A percentile compares a stretch with the other conserved stretches of the same genome.
Evolutionary conservation across 2,329 filamentous ascomycete species (phyloP).

Genomic region (Sphaerulina musiva): DNA sequence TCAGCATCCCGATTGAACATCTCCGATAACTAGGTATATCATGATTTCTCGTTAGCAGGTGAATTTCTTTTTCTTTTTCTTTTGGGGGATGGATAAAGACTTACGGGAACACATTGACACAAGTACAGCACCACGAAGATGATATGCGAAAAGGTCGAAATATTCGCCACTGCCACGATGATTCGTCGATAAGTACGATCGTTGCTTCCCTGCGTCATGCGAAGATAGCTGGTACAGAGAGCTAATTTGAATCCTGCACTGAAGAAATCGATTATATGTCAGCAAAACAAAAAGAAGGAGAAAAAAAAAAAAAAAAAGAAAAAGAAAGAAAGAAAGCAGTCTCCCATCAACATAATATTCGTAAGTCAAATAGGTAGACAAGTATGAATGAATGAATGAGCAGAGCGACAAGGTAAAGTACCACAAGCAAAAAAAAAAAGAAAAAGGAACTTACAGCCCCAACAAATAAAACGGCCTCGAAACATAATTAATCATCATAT

Average conservation of each 20-base stretch:
- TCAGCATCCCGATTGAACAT: slow-evolving; percentile 50
- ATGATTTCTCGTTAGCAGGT: too few species aligned
- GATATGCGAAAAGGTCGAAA: slow-evolving; percentile 12
- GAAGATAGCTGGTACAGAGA: slow-evolving; percentile 17
- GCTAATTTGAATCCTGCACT: slow-evolving; percentile 18
- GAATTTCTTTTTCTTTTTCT: too few species aligned
- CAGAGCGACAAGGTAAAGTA: too few species aligned
- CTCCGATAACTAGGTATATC: slow-evolving; percentile 12
- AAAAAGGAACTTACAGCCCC: background rate
- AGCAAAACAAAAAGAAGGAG: too few species aligned
- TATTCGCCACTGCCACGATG: slow-evolving; percentile 16
- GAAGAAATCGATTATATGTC: too few species aligned
- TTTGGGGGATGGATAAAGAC: background rate
- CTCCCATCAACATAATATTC: too few species aligned
- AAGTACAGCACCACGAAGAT: slow-evolving; percentile 13
- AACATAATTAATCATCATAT: slow-evolving; percentile 15
- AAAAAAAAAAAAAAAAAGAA: too few species aligned
- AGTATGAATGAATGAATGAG: too few species aligned
- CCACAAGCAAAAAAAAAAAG: too few species aligned
- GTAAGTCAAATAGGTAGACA: too few species aligned
- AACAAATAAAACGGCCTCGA: slow-evolving; percentile 17
- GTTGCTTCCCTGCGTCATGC: slow-evolving; percentile 16
- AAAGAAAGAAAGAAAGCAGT: too few species aligned
- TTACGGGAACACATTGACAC: slow-evolving; percentile 16
- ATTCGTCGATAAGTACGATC: slow-evolving; percentile 8